A percentile compares a stretch with the other conserved stretches of the same genome.
These are phyloP conservation scores for Neurospora tetrasperma DNA, from an alignment of 495 filamentous ascomycete genomes.

Conservation along the genomic window DNA sequence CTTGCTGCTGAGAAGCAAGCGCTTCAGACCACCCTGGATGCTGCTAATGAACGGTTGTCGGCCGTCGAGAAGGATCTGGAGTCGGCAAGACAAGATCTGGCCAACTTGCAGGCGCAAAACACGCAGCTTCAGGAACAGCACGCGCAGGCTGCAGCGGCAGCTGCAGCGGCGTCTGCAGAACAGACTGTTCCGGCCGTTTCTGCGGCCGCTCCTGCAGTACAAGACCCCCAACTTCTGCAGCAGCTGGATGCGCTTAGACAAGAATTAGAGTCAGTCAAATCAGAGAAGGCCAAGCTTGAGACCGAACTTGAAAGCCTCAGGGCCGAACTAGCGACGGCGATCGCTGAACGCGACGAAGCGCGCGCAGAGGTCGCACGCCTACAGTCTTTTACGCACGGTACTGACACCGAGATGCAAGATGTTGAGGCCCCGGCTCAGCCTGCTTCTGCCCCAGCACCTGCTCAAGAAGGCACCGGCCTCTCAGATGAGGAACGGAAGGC, in stretches of 20 bases:
- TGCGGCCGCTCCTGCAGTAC: constrained; percentile 3
- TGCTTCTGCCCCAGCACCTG: constrained; percentile 6
- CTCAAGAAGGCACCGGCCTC: constrained; percentile 15
- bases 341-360: constrained; percentile 37
- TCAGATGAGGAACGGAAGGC: constrained; percentile 43
- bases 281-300: constrained; percentile 29
- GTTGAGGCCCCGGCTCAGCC: constrained; percentile 17
- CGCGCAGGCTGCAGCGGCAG: constrained; percentile 3
- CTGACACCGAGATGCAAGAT: constrained; percentile 27
- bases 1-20: constrained; percentile 27
- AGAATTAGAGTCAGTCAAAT: constrained; percentile 33
- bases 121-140: constrained; percentile 21
- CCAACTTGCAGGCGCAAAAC: constrained; percentile 27
- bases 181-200: constrained; percentile 2
- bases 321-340: constrained; percentile 30
- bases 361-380: constrained; percentile 31
- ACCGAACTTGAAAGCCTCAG: constrained; percentile 38
- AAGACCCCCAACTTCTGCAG: constrained; percentile 56
- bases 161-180: constrained; percentile 5
- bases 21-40: constrained; percentile 23
- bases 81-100: constrained; percentile 25
- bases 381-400: constrained; percentile 23
- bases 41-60: constrained; percentile 24
- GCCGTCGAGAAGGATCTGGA: constrained; percentile 29
- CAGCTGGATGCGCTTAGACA: constrained; percentile 38